These are phyloP conservation scores for Aschersonia sp. DNA, from an alignment of 2,329 filamentous ascomycete species.

Conservation along the genomic window DNA sequence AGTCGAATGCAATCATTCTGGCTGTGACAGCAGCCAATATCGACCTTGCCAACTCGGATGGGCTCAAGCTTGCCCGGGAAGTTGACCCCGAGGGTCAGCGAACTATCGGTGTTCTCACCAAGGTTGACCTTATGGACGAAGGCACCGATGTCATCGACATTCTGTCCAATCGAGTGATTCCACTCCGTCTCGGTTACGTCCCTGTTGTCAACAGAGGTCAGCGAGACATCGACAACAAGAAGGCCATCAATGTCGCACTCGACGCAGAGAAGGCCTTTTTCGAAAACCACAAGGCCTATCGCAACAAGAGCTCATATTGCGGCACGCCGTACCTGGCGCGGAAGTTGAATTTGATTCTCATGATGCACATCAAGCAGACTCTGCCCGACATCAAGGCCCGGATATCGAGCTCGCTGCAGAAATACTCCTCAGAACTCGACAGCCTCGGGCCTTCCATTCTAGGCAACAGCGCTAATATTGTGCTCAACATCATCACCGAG, in stretches of 20 bases:
- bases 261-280: constrained; percentile 96
- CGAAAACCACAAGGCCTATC: constrained; percentile 95
- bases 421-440: constrained; percentile 71
- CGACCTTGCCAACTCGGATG: constrained; percentile 96
- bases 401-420: constrained; percentile 84
- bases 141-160: constrained; percentile 98
- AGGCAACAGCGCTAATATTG: constrained; percentile 89
- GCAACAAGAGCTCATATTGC: constrained; percentile 97
- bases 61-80: constrained; percentile 87
- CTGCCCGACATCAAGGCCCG: constrained; percentile 96
- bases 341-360: constrained; percentile 94
- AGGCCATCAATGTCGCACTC: constrained; percentile 77
- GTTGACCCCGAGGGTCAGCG: constrained; percentile 95
- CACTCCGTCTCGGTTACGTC: constrained; percentile 84
- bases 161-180: constrained; percentile 92
- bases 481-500: constrained; percentile 97
- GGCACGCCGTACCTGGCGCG: constrained; percentile 92
- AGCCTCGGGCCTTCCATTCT: constrained; percentile 86
- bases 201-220: constrained; percentile 97
- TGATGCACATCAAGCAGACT: constrained; percentile 99
- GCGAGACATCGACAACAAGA: constrained; percentile 96
- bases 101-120: constrained; percentile 95
- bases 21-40: constrained; percentile 95
- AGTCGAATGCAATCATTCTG: constrained; percentile 94
- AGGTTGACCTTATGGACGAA: constrained; percentile 98